Conservation (phyloP, 495 filamentous ascomycete genomes). For the Xylaria venustula region DNA sequence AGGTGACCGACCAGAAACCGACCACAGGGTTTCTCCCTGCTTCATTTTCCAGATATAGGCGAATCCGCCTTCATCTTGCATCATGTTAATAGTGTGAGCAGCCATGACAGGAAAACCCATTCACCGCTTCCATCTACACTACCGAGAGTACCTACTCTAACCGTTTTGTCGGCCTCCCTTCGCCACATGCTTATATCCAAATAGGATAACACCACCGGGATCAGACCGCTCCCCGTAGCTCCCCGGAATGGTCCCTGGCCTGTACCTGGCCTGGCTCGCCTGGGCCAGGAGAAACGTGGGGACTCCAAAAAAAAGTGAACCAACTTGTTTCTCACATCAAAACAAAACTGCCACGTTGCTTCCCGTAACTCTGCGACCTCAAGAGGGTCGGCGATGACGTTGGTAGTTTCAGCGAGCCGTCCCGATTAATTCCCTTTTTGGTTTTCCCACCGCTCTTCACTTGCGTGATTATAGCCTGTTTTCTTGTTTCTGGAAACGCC, state of each 20-base stretch:
- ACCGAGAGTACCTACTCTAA: not conserved
- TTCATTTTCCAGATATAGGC: not conserved
- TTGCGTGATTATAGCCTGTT: too few species aligned
- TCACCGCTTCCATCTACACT: not conserved
- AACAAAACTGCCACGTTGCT: not conserved
- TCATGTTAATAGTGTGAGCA: not conserved
- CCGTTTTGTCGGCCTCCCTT: not conserved
- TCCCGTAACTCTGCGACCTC: not conserved
- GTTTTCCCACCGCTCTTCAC: too few species aligned
- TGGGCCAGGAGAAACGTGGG: conserved; percentile 5
- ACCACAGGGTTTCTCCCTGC: not conserved
- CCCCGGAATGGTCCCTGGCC: not conserved
- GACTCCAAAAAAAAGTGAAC: not conserved
- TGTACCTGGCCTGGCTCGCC: not conserved
- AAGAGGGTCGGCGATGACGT: not conserved
- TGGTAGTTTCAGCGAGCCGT: not conserved
- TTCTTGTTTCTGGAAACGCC: too few species aligned
- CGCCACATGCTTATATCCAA: not conserved
- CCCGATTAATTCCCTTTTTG: not conserved
- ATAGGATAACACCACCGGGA: not conserved
- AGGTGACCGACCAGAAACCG: too few species aligned
- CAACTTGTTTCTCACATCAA: not conserved
- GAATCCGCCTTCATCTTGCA: not conserved
- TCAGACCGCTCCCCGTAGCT: not conserved
- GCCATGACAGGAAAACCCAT: not conserved